These are phyloP conservation scores for Linum tenue DNA, from an alignment of 345 rosid genomes.

Conservation along the genomic window DNA sequence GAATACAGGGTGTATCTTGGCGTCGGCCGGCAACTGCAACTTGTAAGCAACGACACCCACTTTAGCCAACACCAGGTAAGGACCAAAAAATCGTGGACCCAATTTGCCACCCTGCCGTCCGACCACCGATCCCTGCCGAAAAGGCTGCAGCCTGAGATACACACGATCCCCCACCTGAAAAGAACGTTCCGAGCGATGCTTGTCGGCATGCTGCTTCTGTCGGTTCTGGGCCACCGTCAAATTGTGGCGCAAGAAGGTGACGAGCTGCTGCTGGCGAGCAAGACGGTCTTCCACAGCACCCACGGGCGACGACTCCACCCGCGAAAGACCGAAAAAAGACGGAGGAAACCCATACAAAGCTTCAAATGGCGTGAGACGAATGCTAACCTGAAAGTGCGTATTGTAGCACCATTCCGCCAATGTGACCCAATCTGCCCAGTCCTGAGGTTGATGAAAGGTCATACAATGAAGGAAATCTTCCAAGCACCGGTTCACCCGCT, in stretches of 20 bases:
- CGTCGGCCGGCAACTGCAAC: too few relatives aligned
- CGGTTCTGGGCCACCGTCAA: neutral
- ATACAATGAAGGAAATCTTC: neutral
- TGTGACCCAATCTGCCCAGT: neutral
- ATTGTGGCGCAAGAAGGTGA: neutral
- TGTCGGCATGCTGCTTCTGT: conserved; percentile 3
- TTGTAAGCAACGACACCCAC: too few relatives aligned
- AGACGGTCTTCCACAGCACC: neutral
- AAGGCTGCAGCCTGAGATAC: neutral
- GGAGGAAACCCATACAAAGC: neutral
- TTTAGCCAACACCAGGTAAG: neutral
- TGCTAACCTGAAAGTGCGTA: neutral
- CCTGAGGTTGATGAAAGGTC: neutral
- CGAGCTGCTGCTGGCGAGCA: neutral
- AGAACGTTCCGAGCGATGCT: neutral
- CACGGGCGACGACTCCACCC: neutral
- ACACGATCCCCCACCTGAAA: conserved; percentile 4
- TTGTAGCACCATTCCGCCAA: neutral
- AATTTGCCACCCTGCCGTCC: neutral
- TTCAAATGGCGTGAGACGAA: neutral
- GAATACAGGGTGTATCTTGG: too few relatives aligned
- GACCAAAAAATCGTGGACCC: neutral
- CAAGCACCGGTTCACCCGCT: neutral
- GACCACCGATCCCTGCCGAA: neutral
- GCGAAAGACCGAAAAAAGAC: neutral